These are phyloP conservation scores for Epicoccum nigrum DNA, from an alignment of 2,329 filamentous ascomycete species.

Conservation along the genomic window DNA sequence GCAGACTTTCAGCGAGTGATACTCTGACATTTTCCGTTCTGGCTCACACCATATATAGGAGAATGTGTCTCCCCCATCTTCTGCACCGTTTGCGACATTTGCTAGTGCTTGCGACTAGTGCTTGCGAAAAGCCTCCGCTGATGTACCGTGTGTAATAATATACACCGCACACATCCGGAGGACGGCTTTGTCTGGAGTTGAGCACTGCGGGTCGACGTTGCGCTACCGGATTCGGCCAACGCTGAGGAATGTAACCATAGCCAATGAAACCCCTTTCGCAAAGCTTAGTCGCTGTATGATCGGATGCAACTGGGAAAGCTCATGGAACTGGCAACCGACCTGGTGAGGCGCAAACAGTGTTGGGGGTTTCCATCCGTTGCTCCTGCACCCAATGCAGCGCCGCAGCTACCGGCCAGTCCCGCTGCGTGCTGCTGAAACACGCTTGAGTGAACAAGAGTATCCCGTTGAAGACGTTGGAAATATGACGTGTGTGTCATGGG, in stretches of 20 bases:
- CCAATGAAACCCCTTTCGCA: conserved; percentile 13
- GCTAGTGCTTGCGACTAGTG: conserved; percentile 6
- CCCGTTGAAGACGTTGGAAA: too few relatives aligned
- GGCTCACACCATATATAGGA: conserved; percentile 10
- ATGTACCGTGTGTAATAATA: conserved; percentile 11
- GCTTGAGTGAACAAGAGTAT: background rate
- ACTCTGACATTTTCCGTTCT: conserved; percentile 1
- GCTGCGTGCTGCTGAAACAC: conserved; percentile 13
- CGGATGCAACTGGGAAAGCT: conserved; percentile 11
- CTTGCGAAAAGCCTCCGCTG: conserved; percentile 1
- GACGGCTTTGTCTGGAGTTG: conserved; percentile 14
- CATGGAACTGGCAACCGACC: background rate
- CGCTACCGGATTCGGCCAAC: conserved; percentile 15
- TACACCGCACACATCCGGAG: conserved; percentile 10
- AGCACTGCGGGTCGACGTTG: conserved; percentile 14
- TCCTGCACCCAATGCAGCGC: conserved; percentile 10
- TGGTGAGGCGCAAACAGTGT: conserved; percentile 4
- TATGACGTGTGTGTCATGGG: background rate
- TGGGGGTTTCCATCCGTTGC: conserved; percentile 2
- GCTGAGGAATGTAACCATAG: conserved; percentile 13
- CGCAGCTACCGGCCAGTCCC: conserved; percentile 9
- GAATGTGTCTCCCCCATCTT: conserved; percentile 7
- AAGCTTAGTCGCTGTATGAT: background rate
- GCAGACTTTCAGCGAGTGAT: conserved; percentile 15
- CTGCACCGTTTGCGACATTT: conserved; percentile 14